These are phyloP conservation scores for Whalleya microplaca DNA, from an alignment of 2,329 filamentous ascomycete genomes.

Conservation along the genomic window DNA sequence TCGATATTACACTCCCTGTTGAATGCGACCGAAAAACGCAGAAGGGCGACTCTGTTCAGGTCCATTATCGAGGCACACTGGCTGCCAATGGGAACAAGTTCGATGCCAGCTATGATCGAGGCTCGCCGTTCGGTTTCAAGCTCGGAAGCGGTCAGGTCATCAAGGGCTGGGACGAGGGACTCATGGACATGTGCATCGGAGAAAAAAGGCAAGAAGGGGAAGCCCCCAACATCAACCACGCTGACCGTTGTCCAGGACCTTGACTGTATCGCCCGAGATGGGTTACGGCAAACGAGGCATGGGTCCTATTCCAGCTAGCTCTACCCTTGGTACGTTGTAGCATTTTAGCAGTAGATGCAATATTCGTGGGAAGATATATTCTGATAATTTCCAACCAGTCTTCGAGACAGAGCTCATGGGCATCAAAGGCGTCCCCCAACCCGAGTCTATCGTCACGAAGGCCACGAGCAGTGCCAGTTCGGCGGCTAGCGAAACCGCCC, in stretches of 20 bases:
- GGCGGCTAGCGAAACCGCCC: slow-evolving; percentile 32
- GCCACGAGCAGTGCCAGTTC: slow-evolving; percentile 32
- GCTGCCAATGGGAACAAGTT: slow-evolving; percentile 76
- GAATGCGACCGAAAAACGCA: slow-evolving; percentile 79
- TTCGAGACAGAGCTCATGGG: slow-evolving; percentile 91
- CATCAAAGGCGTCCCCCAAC: slow-evolving; percentile 72
- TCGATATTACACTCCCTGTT: slow-evolving; percentile 74
- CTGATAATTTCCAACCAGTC: slow-evolving; percentile 50
- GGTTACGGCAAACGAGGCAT: slow-evolving; percentile 78
- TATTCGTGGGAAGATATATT: neutral
- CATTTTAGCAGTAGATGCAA: neutral
- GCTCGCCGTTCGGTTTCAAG: slow-evolving; percentile 75
- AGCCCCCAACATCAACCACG: neutral
- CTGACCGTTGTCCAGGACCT: slow-evolving; percentile 52
- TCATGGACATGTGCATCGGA: slow-evolving; percentile 92
- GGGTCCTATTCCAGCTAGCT: slow-evolving; percentile 82
- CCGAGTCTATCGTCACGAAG: slow-evolving; percentile 51
- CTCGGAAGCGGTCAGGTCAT: slow-evolving; percentile 86
- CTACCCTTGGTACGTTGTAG: slow-evolving; percentile 68
- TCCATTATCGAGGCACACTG: slow-evolving; percentile 89
- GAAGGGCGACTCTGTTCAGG: slow-evolving; percentile 77
- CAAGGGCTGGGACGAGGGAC: slow-evolving; percentile 91
- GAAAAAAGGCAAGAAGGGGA: slow-evolving; percentile 68
- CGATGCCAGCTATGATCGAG: slow-evolving; percentile 82
- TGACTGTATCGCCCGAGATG: slow-evolving; percentile 86